These are phyloP conservation scores for Termitomyces bulborhizus DNA, from an alignment of 768 basidiomycete genomes.

Conservation along the genomic window DNA sequence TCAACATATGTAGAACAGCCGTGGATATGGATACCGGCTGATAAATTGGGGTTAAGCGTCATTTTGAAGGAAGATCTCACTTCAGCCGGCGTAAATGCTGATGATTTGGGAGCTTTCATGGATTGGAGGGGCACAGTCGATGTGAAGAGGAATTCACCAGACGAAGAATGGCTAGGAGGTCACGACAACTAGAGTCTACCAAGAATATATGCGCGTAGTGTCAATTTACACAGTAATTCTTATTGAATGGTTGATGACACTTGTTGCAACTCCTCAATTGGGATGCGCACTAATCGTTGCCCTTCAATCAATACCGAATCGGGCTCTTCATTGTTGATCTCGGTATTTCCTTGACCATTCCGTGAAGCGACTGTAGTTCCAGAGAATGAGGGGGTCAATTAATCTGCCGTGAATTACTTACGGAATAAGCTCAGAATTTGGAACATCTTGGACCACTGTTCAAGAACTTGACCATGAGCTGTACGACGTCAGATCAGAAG, in stretches of 20 bases:
- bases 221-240: neutral
- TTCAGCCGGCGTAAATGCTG: conserved; percentile 33
- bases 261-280: conserved; percentile 57
- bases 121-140: conserved; percentile 36
- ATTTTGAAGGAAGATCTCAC: conserved; percentile 31
- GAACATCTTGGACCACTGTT: conserved; percentile 83
- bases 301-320: conserved; percentile 26
- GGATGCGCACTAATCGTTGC: conserved; percentile 67
- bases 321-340: neutral
- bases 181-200: neutral
- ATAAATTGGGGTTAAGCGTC: conserved; percentile 34
- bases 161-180: conserved; percentile 33
- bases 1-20: conserved; percentile 38
- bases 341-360: conserved; percentile 23
- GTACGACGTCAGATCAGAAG: conserved; percentile 1
- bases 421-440: conserved; percentile 64
- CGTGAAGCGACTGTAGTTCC: conserved; percentile 41
- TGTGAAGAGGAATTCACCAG: conserved; percentile 39
- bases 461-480: conserved; percentile 75
- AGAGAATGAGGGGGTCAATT: neutral
- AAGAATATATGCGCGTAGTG: neutral
- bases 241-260: conserved; percentile 13
- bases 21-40: conserved; percentile 43
- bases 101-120: conserved; percentile 39
- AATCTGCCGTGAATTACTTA: conserved; percentile 27